Percentiles rank a stretch among this genome's conserved stretches.
Evolutionary conservation across 2,329 filamentous ascomycete genomes (phyloP).

Genomic region (Penicillium palitans): DNA sequence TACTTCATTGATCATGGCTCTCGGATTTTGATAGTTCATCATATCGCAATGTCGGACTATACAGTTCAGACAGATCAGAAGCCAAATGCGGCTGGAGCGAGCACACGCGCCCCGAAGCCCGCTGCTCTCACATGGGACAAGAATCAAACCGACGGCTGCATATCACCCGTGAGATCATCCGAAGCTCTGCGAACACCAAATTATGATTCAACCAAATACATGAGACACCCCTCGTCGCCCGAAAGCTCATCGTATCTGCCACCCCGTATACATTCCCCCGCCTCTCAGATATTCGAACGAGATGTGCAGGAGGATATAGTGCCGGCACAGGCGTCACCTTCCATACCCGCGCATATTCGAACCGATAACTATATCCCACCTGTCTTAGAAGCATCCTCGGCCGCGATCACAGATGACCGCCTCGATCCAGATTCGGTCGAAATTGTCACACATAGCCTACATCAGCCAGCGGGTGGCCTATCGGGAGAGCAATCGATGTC

Average conservation of each 20-base stretch:
- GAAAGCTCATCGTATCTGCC: slow-evolving; percentile 65
- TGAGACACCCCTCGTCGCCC: slow-evolving; percentile 61
- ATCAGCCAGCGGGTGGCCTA: slow-evolving; percentile 67
- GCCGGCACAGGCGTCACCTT: slow-evolving; percentile 70
- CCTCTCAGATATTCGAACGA: slow-evolving; percentile 84
- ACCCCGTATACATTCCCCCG: slow-evolving; percentile 74
- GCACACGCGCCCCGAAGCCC: slow-evolving; percentile 20
- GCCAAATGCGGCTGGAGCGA: slow-evolving; percentile 4
- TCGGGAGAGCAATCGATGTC: slow-evolving; percentile 40
- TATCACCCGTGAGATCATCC: slow-evolving; percentile 27
- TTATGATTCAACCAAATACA: slow-evolving; percentile 24
- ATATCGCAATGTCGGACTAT: slow-evolving; percentile 9
- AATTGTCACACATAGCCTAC: slow-evolving; percentile 82
- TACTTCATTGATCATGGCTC: slow-evolving; percentile 18
- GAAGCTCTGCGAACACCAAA: slow-evolving; percentile 24
- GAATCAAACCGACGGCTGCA: slow-evolving; percentile 5
- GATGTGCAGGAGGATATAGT: slow-evolving; percentile 80
- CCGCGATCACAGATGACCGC: slow-evolving; percentile 83
- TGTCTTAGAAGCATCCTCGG: slow-evolving; percentile 84
- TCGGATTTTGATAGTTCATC: slow-evolving; percentile 7
- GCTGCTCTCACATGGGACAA: slow-evolving; percentile 16
- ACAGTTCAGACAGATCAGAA: slow-evolving; percentile 14
- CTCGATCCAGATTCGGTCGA: slow-evolving; percentile 87
- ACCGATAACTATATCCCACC: slow-evolving; percentile 93
- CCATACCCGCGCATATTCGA: slow-evolving; percentile 90